These are phyloP conservation scores for Rubia yunnanensis DNA, from an alignment of 257 asterid species.

Conservation along the genomic window DNA sequence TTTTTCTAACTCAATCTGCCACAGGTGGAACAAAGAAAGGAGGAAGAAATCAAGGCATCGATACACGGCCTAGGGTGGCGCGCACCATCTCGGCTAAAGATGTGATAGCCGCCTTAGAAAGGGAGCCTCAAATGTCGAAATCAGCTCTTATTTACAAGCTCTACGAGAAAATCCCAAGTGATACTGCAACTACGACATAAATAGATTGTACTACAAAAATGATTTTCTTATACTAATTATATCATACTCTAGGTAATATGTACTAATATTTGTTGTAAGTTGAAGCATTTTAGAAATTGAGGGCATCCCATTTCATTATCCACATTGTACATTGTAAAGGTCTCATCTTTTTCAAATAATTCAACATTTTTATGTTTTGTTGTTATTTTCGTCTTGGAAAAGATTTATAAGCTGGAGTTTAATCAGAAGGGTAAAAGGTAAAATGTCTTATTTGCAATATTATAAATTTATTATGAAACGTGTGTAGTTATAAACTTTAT, in stretches of 20 bases:
- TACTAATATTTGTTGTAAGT: not conserved
- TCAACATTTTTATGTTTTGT: not conserved
- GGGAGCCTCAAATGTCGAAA: conserved; percentile 92
- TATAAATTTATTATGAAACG: too few species aligned
- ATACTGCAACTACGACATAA: conserved; percentile 17
- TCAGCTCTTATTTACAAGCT: conserved; percentile 56
- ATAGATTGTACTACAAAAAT: not conserved
- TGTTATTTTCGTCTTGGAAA: not conserved
- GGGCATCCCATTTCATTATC: not conserved
- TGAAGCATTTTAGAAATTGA: not conserved
- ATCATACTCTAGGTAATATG: too few species aligned
- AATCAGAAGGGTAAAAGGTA: too few species aligned
- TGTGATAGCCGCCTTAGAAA: conserved; percentile 71
- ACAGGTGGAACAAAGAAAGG: conserved; percentile 45
- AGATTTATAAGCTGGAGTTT: too few species aligned
- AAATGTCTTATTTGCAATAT: too few species aligned
- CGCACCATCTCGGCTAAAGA: conserved; percentile 71
- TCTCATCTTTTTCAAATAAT: not conserved
- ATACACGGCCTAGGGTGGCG: conserved; percentile 34
- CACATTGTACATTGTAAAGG: not conserved
- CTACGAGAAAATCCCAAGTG: conserved; percentile 38
- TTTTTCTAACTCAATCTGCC: too few species aligned
- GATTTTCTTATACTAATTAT: too few species aligned
- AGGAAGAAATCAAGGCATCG: conserved; percentile 50
- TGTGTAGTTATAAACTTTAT: too few species aligned